These are phyloP conservation scores for Rubia peregrina DNA, from an alignment of 305 asterid genomes.

Conservation along the genomic window DNA sequence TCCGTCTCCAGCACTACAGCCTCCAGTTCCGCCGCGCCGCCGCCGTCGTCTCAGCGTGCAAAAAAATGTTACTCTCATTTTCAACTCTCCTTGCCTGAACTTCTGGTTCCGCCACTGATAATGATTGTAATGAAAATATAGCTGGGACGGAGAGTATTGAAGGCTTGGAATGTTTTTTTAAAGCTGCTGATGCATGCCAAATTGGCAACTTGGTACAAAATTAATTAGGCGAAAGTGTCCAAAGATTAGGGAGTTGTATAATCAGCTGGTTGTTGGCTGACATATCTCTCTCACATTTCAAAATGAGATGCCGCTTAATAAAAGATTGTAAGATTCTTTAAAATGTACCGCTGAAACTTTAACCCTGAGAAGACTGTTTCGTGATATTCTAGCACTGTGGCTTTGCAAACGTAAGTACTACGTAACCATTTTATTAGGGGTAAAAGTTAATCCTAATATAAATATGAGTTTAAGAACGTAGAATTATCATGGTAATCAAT, in stretches of 20 bases:
- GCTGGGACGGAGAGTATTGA: no score
- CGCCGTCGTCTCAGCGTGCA: no score
- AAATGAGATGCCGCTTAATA: neutral
- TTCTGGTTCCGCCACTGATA: no score
- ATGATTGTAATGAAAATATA: no score
- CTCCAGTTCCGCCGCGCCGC: no score
- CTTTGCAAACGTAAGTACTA: neutral
- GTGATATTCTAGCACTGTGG: neutral
- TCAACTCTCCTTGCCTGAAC: no score
- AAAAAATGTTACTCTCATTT: no score
- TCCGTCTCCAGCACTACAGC: no score
- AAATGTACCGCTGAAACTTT: neutral
- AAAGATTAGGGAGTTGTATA: neutral
- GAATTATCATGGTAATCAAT: neutral
- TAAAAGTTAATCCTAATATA: neutral
- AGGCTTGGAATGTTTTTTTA: neutral
- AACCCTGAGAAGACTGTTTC: neutral
- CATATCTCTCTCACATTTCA: neutral
- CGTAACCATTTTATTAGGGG: no score
- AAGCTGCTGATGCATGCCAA: slow-evolving; percentile 3
- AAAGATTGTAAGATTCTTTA: neutral
- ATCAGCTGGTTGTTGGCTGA: slow-evolving; percentile 3
- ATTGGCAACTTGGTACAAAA: slow-evolving; percentile 4
- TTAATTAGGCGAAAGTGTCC: neutral
- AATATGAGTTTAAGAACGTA: neutral